Percentiles rank a stretch among this genome's conserved stretches.
Evolutionary conservation across 352 stramenopile genomes (phyloP).

Genomic region (Phytophthora chlamydospora): DNA sequence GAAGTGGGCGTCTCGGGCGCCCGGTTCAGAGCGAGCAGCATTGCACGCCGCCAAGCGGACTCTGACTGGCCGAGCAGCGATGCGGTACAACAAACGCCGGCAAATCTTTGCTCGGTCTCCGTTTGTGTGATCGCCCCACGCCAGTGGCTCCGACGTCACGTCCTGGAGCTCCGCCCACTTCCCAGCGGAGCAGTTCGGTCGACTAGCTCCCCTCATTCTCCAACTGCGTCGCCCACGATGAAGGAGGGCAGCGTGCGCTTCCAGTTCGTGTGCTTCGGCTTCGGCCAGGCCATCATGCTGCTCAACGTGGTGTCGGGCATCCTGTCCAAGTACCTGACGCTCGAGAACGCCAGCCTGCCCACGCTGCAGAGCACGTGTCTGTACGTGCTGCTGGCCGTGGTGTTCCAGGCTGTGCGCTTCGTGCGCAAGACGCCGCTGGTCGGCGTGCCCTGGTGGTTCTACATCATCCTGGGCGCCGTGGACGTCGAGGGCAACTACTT

Average conservation of each 20-base stretch:
- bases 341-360: slow-evolving; percentile 52
- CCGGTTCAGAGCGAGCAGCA: neutral
- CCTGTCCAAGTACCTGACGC: slow-evolving; percentile 65
- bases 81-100: neutral
- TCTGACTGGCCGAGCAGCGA: neutral
- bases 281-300: slow-evolving; percentile 73
- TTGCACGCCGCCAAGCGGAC: neutral
- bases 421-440: slow-evolving; percentile 40
- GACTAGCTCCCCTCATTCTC: slow-evolving; percentile 14
- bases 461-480: slow-evolving; percentile 58
- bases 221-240: slow-evolving; percentile 21
- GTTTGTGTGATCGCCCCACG: slow-evolving; percentile 23
- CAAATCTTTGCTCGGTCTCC: slow-evolving; percentile 25
- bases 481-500: slow-evolving; percentile 82
- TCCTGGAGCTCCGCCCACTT: neutral
- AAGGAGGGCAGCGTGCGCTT: slow-evolving; percentile 32
- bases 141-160: slow-evolving; percentile 10
- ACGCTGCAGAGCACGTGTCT: slow-evolving; percentile 69
- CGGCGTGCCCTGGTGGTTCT: slow-evolving; percentile 62
- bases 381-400: slow-evolving; percentile 55
- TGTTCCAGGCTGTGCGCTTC: slow-evolving; percentile 54
- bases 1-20: no score
- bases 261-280: slow-evolving; percentile 68
- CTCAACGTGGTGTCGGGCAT: slow-evolving; percentile 62
- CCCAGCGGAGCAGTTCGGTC: slow-evolving; percentile 4